phyloP scores from a whole-genome alignment of 768 basidiomycete genomes.

The Chalciporus pseudorubinellus region DNA sequence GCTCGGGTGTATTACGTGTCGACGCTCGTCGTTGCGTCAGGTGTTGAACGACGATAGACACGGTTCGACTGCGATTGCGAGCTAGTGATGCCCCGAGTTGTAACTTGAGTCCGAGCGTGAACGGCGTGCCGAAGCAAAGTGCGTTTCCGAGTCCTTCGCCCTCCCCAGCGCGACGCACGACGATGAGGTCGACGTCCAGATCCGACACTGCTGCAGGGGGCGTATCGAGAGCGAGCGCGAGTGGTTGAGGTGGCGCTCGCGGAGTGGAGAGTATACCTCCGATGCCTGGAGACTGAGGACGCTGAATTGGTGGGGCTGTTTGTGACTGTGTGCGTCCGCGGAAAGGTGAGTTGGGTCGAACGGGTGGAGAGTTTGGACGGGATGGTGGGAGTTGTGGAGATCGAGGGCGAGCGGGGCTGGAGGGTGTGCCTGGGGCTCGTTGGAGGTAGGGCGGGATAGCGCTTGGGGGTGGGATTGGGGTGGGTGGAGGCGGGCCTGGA shows the following conservation, averaged over 20 bases:
- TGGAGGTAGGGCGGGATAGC: conserved; percentile 80
- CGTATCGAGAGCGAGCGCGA: not conserved
- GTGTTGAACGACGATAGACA: conserved; percentile 66
- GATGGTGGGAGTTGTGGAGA: conserved; percentile 53
- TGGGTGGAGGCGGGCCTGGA: conserved; percentile 42
- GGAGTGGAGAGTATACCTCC: conserved; percentile 14
- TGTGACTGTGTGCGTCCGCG: conserved; percentile 25
- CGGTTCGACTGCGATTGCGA: conserved; percentile 35
- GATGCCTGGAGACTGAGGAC: conserved; percentile 34
- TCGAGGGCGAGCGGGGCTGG: conserved; percentile 49
- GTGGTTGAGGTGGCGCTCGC: conserved; percentile 19
- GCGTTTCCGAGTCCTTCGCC: conserved; percentile 18
- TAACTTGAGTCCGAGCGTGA: conserved; percentile 54
- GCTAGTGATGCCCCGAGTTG: conserved; percentile 48
- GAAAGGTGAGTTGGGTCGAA: conserved; percentile 45
- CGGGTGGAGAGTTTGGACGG: conserved; percentile 58
- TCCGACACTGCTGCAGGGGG: conserved; percentile 31
- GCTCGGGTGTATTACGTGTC: conserved; percentile 10
- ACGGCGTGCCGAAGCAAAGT: conserved; percentile 55
- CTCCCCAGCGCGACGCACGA: conserved; percentile 43
- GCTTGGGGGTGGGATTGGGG: conserved; percentile 50
- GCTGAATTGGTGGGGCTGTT: conserved; percentile 22
- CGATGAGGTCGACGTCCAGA: conserved; percentile 57
- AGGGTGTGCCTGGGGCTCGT: conserved; percentile 39
- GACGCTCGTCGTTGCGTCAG: conserved; percentile 42